Evolutionary conservation across 495 filamentous ascomycete genomes (phyloP), one percentile per base, ranked within the genome.

Genomic region (Penicillium bovifimosum): DNA sequence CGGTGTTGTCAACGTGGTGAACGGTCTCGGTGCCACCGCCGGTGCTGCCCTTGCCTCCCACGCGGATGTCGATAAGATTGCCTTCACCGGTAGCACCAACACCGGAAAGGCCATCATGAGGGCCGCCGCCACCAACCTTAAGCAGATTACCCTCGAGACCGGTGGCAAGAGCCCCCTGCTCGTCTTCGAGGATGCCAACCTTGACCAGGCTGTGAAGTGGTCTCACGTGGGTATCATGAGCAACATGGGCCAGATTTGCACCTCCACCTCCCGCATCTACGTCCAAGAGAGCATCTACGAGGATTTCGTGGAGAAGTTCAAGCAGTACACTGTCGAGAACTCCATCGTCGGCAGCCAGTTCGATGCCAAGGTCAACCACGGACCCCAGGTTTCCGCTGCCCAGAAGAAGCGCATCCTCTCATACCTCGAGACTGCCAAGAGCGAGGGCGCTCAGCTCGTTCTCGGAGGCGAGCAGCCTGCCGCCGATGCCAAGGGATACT

Each of bases 91-190:
- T 48, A 86, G 81, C 41, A 96, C 90, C 7, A 75, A 76, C 1
- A 96, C 90, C 14, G 89, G 83, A 35, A 80, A 82, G 56, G 79
- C 87, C 60, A 89, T 96, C 57, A 96, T 95, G 90, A 91, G 90
- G 68, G 84, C 86, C 75, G 91, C 90, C 1, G 77, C 85, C 6
- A 71, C 77, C 6, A 91, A 6, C 5, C 17, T 64, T 27, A 64
- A 64, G 45, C 45, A 54, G 13, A 64, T 64, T n/a, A 56, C 53
- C 9, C 81, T 96, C 13, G 90, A 96, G 68, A 95, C 91, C 3
- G 90, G 90, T 31, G 90, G 90, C 56, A 95, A 96, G 73, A 87
- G 82, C 9, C 90, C 91, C 5, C 71, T 93, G 28, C 63, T 96
- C 42, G 79, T 96, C 34, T 96, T 95, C 61, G 85, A 86, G 35